Evolutionary conservation across 345 rosid species (phyloP).

Genomic region (Ceriops zippeliana): DNA sequence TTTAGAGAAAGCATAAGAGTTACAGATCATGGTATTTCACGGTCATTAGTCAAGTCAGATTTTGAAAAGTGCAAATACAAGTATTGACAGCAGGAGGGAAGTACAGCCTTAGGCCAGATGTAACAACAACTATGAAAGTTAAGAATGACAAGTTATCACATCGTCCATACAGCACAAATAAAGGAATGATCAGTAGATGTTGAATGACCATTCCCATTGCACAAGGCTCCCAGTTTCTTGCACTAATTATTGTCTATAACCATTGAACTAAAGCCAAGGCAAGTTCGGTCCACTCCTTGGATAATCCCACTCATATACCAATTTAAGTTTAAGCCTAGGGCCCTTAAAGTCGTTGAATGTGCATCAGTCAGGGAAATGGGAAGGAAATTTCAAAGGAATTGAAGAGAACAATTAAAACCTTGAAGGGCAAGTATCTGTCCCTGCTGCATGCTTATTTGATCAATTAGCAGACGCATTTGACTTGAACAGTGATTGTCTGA

Average conservation of each 20-base stretch:
- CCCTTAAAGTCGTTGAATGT: neutral
- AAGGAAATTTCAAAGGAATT: neutral
- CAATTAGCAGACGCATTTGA: conserved; percentile 68
- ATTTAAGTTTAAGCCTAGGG: neutral
- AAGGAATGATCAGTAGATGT: too few species aligned
- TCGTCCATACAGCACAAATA: too few species aligned
- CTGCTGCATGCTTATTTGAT: conserved; percentile 78
- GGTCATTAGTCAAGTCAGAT: neutral
- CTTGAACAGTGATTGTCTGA: conserved; percentile 73
- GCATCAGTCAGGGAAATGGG: neutral
- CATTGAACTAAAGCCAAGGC: too few species aligned
- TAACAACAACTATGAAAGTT: too few species aligned
- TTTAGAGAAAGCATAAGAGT: conserved; percentile 10
- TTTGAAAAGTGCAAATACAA: neutral
- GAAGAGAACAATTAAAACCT: conserved; percentile 36
- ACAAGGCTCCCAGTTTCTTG: too few species aligned
- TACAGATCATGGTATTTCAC: neutral
- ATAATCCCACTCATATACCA: neutral
- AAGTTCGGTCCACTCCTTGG: too few species aligned
- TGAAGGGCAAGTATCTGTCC: conserved; percentile 64
- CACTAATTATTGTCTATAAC: too few species aligned
- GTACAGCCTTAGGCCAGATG: too few species aligned
- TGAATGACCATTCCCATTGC: too few species aligned
- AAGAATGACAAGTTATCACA: too few species aligned
- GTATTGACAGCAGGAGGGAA: too few species aligned